Conservation (phyloP, 352 stramenopile genomes). For the Peronospora farinosa region DNA sequence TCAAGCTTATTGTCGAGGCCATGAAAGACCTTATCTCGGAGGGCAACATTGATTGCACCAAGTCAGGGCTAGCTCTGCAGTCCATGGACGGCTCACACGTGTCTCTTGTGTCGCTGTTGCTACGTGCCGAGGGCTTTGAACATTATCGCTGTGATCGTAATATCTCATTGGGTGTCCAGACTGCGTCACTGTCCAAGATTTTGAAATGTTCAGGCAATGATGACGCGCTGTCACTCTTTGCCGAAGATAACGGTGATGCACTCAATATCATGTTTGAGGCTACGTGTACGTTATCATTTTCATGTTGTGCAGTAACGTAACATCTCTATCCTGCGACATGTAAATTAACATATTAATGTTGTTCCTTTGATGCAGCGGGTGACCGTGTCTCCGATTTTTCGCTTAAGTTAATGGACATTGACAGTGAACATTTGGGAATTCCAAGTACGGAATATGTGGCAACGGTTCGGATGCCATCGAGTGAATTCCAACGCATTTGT, state of each 20-base stretch:
- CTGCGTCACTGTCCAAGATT: conserved; percentile 97
- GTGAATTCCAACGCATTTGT: conserved; percentile 98
- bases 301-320: too few relatives aligned
- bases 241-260: conserved; percentile 94
- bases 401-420: conserved; percentile 99
- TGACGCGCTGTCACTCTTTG: conserved; percentile 96
- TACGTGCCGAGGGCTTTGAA: conserved; percentile 93
- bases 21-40: conserved; percentile 99
- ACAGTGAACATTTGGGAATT: conserved; percentile 97
- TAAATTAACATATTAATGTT: background rate
- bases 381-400: conserved; percentile 95
- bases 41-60: conserved; percentile 96
- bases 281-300: conserved; percentile 55
- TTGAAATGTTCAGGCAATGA: conserved; percentile 99
- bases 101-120: conserved; percentile 92
- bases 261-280: conserved; percentile 98
- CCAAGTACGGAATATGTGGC: conserved; percentile 98
- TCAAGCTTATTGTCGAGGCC: conserved; percentile 99
- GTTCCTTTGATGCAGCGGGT: conserved; percentile 40
- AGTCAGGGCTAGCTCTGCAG: conserved; percentile 90
- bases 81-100: conserved; percentile 99
- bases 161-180: conserved; percentile 96
- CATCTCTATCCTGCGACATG: background rate
- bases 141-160: conserved; percentile 98
- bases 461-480: conserved; percentile 90